A percentile compares a stretch with the other conserved stretches of the same genome.
phyloP scores from a whole-genome alignment of 495 filamentous ascomycete genomes.

The Penicillium goetzii region DNA sequence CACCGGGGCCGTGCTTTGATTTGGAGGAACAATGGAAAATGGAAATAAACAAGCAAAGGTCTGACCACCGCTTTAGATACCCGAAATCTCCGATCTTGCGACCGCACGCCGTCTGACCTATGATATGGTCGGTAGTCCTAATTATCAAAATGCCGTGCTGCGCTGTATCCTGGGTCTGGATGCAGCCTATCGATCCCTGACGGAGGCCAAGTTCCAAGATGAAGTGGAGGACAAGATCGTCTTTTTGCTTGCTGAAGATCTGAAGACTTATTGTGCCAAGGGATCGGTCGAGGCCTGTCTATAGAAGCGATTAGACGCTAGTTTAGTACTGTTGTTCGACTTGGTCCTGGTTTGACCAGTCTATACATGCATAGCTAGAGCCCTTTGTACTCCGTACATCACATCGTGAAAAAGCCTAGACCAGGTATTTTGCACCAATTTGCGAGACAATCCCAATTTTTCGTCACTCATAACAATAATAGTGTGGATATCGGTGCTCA shows the following conservation, averaged over 20 bases:
- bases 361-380: not conserved
- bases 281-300: slow-evolving; percentile 9
- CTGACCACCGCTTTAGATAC: not conserved
- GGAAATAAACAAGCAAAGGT: slow-evolving; percentile 5
- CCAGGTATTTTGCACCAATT: not conserved
- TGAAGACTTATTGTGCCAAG: slow-evolving; percentile 4
- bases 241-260: slow-evolving; percentile 5
- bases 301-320: not conserved
- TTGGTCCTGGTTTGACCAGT: too few species aligned
- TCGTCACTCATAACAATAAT: not conserved
- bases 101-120: not conserved
- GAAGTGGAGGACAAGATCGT: slow-evolving; percentile 4
- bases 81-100: not conserved
- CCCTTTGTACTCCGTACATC: not conserved
- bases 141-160: not conserved
- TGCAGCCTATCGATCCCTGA: slow-evolving; percentile 1
- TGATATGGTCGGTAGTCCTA: not conserved
- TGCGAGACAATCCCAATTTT: not conserved
- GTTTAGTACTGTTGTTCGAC: not conserved
- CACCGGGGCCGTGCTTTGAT: not conserved
- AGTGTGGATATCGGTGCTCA: not conserved
- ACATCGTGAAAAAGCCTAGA: not conserved
- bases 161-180: not conserved
- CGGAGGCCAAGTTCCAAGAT: slow-evolving; percentile 8
- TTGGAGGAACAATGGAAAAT: not conserved